These are phyloP conservation scores for Penicillium antarcticum DNA, from an alignment of 495 filamentous ascomycete genomes.

Conservation along the genomic window DNA sequence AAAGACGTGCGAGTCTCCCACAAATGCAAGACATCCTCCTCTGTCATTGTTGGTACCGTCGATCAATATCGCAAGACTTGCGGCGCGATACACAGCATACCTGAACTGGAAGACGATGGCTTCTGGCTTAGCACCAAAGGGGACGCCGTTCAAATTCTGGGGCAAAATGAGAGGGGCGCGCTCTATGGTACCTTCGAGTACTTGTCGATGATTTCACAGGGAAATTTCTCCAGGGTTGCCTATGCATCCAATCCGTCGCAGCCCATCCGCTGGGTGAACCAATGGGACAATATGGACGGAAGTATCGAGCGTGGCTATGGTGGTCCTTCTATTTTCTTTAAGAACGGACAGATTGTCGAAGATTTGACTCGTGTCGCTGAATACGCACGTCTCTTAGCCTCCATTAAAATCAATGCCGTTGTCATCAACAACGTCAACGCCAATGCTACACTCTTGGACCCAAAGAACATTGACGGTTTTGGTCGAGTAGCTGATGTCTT, in stretches of 20 bases:
- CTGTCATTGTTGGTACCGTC: slow-evolving; percentile 57
- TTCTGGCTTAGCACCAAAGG: slow-evolving; percentile 55
- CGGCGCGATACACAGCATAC: slow-evolving; percentile 25
- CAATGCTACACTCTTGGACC: slow-evolving; percentile 52
- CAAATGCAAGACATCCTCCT: slow-evolving; percentile 21
- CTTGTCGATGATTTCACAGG: slow-evolving; percentile 60
- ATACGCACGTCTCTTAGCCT: slow-evolving; percentile 68
- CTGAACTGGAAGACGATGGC: slow-evolving; percentile 57
- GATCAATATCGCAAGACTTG: slow-evolving; percentile 44
- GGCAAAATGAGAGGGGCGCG: slow-evolving; percentile 64
- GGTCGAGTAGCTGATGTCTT: slow-evolving; percentile 60
- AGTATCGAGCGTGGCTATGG: slow-evolving; percentile 68
- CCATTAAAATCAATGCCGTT: slow-evolving; percentile 62
- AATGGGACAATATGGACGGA: slow-evolving; percentile 74
- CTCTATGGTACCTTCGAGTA: slow-evolving; percentile 71
- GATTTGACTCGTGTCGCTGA: slow-evolving; percentile 57
- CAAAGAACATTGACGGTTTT: slow-evolving; percentile 57
- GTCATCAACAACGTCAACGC: slow-evolving; percentile 76
- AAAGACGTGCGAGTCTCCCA: slow-evolving; percentile 34
- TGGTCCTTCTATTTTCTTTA: slow-evolving; percentile 69
- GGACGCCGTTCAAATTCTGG: slow-evolving; percentile 53
- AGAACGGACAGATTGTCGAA: slow-evolving; percentile 46
- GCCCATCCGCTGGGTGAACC: slow-evolving; percentile 66
- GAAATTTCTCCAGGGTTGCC: slow-evolving; percentile 52
- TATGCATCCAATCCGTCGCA: slow-evolving; percentile 56